Conservation (phyloP, 2,329 filamentous ascomycete species). For the Fusarium brachygibbosum region DNA sequence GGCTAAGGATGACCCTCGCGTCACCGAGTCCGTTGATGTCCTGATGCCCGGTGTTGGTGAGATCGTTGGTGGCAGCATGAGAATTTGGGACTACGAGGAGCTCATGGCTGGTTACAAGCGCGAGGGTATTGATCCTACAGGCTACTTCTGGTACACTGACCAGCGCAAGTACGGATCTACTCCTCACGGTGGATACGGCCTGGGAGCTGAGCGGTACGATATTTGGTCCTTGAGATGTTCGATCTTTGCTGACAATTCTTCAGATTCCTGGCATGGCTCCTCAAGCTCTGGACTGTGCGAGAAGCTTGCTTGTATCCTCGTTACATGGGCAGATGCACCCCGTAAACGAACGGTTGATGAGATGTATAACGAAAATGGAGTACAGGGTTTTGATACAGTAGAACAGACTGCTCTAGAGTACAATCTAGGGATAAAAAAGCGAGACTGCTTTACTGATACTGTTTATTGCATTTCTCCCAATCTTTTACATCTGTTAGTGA, state of each 20-base stretch:
- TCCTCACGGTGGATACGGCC: constrained; percentile 92
- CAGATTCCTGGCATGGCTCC: constrained; percentile 71
- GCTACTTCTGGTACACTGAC: constrained; percentile 99
- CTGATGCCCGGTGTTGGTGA: constrained; percentile 94
- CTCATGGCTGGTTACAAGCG: constrained; percentile 88
- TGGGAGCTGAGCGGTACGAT: constrained; percentile 81
- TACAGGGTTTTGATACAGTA: constrained; percentile 30
- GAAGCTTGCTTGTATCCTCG: constrained; percentile 80
- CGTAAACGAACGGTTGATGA: constrained; percentile 59
- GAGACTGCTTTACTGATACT: constrained; percentile 31
- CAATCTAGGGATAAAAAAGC: constrained; percentile 27
- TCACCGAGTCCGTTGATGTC: constrained; percentile 92
- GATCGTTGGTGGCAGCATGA: constrained; percentile 97
- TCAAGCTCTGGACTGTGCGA: constrained; percentile 75
- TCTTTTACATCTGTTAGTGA: background rate
- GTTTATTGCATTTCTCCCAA: background rate
- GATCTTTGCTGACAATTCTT: constrained; percentile 11
- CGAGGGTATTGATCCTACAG: constrained; percentile 84
- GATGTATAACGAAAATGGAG: constrained; percentile 36
- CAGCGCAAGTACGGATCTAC: constrained; percentile 94
- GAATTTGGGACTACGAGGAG: constrained; percentile 92
- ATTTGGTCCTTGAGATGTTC: background rate
- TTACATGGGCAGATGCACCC: constrained; percentile 85
- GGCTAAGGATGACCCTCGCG: constrained; percentile 80
- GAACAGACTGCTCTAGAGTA: constrained; percentile 29